Percentiles rank a stretch among this genome's conserved stretches.
phyloP scores from a whole-genome alignment of 1,139 yeast genomes.

The Magnusiomyces ingens region DNA sequence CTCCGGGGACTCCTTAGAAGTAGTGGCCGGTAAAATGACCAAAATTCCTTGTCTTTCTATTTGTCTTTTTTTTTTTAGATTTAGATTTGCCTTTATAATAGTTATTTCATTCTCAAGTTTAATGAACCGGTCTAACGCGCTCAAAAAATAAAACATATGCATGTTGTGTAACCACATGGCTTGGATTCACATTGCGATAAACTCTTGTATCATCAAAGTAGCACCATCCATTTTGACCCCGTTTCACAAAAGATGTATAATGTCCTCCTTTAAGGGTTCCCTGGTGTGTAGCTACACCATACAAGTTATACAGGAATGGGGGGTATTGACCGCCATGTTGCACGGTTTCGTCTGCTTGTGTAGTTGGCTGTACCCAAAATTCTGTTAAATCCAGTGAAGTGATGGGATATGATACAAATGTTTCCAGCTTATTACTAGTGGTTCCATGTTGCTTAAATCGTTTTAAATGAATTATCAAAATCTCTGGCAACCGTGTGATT shows the following conservation, averaged over 20 bases:
- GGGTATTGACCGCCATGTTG: slow-evolving; percentile 63
- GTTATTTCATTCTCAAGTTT: not conserved
- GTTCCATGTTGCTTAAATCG: slow-evolving; percentile 49
- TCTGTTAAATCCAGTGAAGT: slow-evolving; percentile 54
- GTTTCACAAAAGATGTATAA: slow-evolving; percentile 77
- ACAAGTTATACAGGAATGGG: slow-evolving; percentile 72
- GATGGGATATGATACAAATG: slow-evolving; percentile 54
- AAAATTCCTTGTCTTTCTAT: not conserved
- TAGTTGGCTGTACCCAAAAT: slow-evolving; percentile 58
- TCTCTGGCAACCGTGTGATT: slow-evolving; percentile 66
- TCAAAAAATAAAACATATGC: slow-evolving; percentile 69
- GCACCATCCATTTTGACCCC: slow-evolving; percentile 62
- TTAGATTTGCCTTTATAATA: not conserved
- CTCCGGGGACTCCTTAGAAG: no score
- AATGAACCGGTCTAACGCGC: slow-evolving; percentile 16
- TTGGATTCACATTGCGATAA: slow-evolving; percentile 37
- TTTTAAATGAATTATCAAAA: slow-evolving; percentile 69
- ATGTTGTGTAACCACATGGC: slow-evolving; percentile 47
- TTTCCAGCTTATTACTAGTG: slow-evolving; percentile 48
- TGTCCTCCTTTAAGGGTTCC: slow-evolving; percentile 87
- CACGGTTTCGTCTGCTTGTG: slow-evolving; percentile 20
- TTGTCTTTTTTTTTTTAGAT: not conserved
- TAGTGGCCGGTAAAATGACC: not conserved
- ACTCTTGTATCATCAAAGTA: slow-evolving; percentile 69
- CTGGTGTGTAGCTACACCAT: slow-evolving; percentile 83